Evolutionary conservation across 768 basidiomycete species (phyloP).

Genomic region (Cystobasidium onofrii): DNA sequence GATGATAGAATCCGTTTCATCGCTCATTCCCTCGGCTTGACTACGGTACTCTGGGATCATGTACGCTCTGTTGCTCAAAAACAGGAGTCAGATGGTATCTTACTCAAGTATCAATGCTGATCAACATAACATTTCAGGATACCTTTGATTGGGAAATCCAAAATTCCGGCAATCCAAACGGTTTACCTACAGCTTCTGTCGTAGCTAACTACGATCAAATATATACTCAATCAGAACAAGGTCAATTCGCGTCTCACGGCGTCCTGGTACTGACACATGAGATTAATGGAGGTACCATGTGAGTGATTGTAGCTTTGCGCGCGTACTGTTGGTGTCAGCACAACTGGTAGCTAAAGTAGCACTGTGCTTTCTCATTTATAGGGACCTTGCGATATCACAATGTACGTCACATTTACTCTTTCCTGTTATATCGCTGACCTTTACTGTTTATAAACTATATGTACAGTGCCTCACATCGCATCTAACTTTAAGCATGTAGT

Average conservation of each 20-base stretch:
- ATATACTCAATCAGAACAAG: not conserved
- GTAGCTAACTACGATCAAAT: constrained; percentile 9
- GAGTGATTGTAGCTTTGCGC: too few relatives aligned
- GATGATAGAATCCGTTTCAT: constrained; percentile 41
- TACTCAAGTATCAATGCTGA: too few relatives aligned
- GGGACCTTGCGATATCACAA: constrained; percentile 13
- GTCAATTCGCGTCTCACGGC: constrained; percentile 1
- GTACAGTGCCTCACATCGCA: not conserved
- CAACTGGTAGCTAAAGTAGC: not conserved
- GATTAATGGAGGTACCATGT: constrained; percentile 23
- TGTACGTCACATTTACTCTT: too few relatives aligned
- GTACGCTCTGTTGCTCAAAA: constrained; percentile 35
- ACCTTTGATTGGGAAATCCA: constrained; percentile 25
- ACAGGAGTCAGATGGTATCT: too few relatives aligned
- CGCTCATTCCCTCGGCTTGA: constrained; percentile 38
- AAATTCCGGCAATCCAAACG: constrained; percentile 12
- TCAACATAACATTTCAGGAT: constrained; percentile 14
- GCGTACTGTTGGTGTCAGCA: not conserved
- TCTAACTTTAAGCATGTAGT: constrained; percentile 17
- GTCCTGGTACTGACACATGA: constrained; percentile 28
- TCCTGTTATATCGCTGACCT: too few relatives aligned
- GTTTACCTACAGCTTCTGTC: constrained; percentile 8
- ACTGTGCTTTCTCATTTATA: not conserved
- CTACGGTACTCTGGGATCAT: constrained; percentile 33
- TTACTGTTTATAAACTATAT: too few relatives aligned